phyloP scores from a whole-genome alignment of 129 eudicot species.

The Kitagawia praeruptora region DNA sequence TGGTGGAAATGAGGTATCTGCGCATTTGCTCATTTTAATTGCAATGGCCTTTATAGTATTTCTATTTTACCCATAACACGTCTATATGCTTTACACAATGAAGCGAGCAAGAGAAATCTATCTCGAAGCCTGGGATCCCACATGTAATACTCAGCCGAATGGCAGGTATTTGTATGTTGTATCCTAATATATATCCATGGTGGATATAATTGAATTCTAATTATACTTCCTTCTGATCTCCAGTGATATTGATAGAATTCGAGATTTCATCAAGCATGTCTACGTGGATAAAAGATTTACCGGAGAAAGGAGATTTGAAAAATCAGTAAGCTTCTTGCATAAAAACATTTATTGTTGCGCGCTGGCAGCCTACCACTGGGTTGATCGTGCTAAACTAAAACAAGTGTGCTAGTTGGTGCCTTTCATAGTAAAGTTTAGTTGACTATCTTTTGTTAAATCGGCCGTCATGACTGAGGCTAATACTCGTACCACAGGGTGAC shows the following conservation, averaged over 20 bases:
- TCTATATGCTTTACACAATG: background rate
- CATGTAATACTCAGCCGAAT: constrained; percentile 34
- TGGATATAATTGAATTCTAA: background rate
- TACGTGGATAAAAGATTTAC: constrained; percentile 40
- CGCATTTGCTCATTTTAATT: background rate
- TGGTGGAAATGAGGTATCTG: constrained; percentile 60
- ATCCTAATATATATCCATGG: background rate
- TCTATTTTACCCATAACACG: no score
- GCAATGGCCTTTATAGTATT: background rate
- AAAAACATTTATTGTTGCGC: background rate
- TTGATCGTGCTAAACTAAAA: background rate
- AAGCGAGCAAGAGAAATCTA: constrained; percentile 50
- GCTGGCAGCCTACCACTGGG: background rate
- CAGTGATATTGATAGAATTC: constrained; percentile 50
- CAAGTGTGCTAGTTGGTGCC: background rate
- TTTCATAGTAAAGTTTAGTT: background rate
- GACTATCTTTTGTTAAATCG: background rate
- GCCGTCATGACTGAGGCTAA: background rate
- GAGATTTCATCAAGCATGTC: constrained; percentile 54
- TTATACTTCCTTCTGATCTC: background rate
- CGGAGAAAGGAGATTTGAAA: constrained; percentile 24
- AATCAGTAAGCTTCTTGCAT: constrained; percentile 22
- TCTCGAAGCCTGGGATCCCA: constrained; percentile 47
- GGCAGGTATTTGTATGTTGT: constrained; percentile 20
- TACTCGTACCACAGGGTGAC: constrained; percentile 16